Conservation (phyloP, 345 rosid species). For the Noccaea bulbosa region DNA sequence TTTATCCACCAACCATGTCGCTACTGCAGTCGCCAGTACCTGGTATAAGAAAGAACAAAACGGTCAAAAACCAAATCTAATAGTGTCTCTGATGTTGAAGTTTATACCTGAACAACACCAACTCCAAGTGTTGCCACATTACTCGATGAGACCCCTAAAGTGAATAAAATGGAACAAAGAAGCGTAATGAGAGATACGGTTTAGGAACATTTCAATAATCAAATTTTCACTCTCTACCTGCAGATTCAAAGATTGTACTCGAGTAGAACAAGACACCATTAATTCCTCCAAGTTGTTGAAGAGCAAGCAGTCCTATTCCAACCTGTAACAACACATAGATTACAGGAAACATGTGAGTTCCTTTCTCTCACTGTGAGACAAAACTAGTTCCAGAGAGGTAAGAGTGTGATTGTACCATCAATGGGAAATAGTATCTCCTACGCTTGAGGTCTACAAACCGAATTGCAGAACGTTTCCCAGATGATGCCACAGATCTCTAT, state of each 20-base stretch:
- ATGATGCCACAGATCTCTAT: conserved; percentile 79
- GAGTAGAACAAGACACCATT: conserved; percentile 96
- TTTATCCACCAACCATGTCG: conserved; percentile 87
- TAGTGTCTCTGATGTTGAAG: conserved; percentile 9
- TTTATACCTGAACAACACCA: conserved; percentile 80
- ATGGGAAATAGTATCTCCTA: conserved; percentile 93
- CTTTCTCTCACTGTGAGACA: conserved; percentile 15
- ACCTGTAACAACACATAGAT: conserved; percentile 56
- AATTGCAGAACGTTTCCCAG: conserved; percentile 70
- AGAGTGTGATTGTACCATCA: conserved; percentile 57
- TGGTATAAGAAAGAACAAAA: conserved; percentile 35
- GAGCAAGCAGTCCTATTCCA: conserved; percentile 82
- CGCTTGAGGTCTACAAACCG: conserved; percentile 88
- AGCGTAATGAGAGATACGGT: conserved; percentile 10
- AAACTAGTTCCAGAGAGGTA: conserved; percentile 19
- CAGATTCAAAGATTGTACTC: conserved; percentile 74
- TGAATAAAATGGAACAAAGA: conserved; percentile 10
- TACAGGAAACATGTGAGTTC: conserved; percentile 13
- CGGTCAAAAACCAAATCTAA: neutral
- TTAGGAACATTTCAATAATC: conserved; percentile 18
- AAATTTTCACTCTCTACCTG: conserved; percentile 56
- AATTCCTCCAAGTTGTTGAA: conserved; percentile 94
- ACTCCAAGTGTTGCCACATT: conserved; percentile 75
- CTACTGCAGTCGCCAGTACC: conserved; percentile 83
- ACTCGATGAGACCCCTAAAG: conserved; percentile 69